Percentiles rank a stretch among this genome's conserved stretches.
phyloP scores from a whole-genome alignment of 2,329 filamentous ascomycete species.

The Alternaria arbusti region DNA sequence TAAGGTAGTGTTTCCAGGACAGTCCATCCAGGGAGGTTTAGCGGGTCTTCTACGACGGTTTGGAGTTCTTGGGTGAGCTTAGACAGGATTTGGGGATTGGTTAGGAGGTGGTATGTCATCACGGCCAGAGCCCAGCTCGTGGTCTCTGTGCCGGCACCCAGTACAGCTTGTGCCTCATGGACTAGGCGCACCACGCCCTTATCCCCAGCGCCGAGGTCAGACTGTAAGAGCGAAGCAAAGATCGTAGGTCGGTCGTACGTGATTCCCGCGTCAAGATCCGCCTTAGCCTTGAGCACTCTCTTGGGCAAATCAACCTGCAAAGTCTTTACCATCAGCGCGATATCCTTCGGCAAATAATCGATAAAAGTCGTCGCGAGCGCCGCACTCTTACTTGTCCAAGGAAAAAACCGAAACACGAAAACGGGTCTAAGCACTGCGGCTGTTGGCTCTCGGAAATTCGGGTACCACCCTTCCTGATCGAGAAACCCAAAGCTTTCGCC shows the following conservation, averaged over 20 bases:
- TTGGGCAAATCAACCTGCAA: slow-evolving; percentile 37
- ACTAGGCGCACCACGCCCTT: slow-evolving; percentile 35
- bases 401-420: slow-evolving; percentile 36
- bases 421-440: slow-evolving; percentile 25
- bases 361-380: slow-evolving; percentile 22
- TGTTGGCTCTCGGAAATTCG: slow-evolving; percentile 32
- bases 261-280: slow-evolving; percentile 30
- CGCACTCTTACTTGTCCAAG: slow-evolving; percentile 20
- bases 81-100: slow-evolving; percentile 24
- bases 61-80: slow-evolving; percentile 35
- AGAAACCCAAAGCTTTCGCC: slow-evolving; percentile 32
- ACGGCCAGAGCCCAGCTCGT: slow-evolving; percentile 37
- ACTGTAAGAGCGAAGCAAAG: slow-evolving; percentile 27
- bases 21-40: slow-evolving; percentile 22
- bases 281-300: slow-evolving; percentile 28
- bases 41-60: slow-evolving; percentile 21
- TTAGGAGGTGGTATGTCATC: slow-evolving; percentile 39
- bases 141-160: slow-evolving; percentile 46
- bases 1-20: slow-evolving; percentile 38
- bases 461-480: slow-evolving; percentile 33
- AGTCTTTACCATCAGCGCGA: slow-evolving; percentile 26
- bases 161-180: slow-evolving; percentile 40
- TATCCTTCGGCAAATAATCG: slow-evolving; percentile 28
- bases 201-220: slow-evolving; percentile 20
- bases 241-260: slow-evolving; percentile 32